Percentiles rank a stretch among this genome's conserved stretches.
Conservation (phyloP, 2,329 filamentous ascomycete species). For the Fusarium vanettenii region DNA sequence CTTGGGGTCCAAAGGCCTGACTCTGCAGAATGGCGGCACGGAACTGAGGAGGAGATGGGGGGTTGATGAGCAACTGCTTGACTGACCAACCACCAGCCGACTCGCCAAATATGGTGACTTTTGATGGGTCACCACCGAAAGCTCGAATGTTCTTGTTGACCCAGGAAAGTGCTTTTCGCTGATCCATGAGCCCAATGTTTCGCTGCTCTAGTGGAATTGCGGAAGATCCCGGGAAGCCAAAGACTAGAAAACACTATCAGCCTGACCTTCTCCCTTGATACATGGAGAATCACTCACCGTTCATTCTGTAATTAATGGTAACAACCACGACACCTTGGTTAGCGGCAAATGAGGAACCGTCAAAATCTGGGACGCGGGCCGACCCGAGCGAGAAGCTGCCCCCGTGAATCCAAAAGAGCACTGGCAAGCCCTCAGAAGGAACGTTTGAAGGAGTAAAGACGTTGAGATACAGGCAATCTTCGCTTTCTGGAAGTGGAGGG, state of each 20-base stretch:
- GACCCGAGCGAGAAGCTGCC: background rate
- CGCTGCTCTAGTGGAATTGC: background rate
- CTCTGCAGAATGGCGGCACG: background rate
- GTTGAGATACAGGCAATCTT: background rate
- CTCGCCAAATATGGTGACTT: background rate
- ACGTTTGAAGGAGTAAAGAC: background rate
- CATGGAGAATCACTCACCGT: background rate
- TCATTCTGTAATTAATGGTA: background rate
- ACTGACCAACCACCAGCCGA: background rate
- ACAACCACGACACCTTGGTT: background rate
- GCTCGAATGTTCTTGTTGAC: background rate
- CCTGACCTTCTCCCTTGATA: background rate
- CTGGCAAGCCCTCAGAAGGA: background rate
- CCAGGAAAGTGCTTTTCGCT: background rate
- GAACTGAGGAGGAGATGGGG: background rate
- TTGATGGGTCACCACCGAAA: background rate
- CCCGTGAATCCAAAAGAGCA: background rate
- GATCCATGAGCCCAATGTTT: background rate
- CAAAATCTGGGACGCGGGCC: background rate
- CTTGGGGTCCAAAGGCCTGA: background rate
- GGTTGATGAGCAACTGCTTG: background rate
- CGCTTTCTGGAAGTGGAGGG: background rate
- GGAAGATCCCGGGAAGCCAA: background rate
- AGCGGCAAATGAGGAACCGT: background rate
- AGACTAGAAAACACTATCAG: background rate